phyloP scores from a whole-genome alignment of 805 yeast species.

The Wickerhamomyces chambardii region DNA sequence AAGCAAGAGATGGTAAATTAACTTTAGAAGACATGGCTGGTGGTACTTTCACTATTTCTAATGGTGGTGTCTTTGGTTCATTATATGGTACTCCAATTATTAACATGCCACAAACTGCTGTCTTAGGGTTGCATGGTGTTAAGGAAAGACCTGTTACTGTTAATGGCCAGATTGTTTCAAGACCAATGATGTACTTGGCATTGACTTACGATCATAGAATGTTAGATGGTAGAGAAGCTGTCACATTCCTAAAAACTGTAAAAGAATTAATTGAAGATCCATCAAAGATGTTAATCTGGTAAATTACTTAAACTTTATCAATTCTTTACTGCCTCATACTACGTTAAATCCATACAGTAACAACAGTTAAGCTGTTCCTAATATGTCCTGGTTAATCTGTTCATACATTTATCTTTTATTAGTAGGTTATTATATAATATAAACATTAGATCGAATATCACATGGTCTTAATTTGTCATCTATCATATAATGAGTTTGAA shows the following conservation, averaged over 20 bases:
- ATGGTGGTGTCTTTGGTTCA: conserved; percentile 99
- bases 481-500: no score
- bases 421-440: no score
- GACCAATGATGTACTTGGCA: conserved; percentile 99
- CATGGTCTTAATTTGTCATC: no score
- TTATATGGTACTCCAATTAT: conserved; percentile 97
- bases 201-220: conserved; percentile 97
- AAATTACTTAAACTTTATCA: no score
- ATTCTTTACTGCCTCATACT: no score
- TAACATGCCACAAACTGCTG: conserved; percentile 97
- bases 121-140: conserved; percentile 93
- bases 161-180: conserved; percentile 88
- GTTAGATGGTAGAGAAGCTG: conserved; percentile 98
- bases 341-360: no score
- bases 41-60: conserved; percentile 97
- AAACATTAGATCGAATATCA: no score
- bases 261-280: conserved; percentile 99
- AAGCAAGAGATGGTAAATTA: conserved; percentile 95
- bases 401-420: no score
- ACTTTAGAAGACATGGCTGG: conserved; percentile 98
- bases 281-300: conserved; percentile 96
- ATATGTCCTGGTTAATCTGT: no score
- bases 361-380: no score
- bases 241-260: conserved; percentile 89
- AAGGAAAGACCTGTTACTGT: conserved; percentile 97